Evolutionary conservation across 345 rosid species (phyloP).

Genomic region (Clarkia xantiana): DNA sequence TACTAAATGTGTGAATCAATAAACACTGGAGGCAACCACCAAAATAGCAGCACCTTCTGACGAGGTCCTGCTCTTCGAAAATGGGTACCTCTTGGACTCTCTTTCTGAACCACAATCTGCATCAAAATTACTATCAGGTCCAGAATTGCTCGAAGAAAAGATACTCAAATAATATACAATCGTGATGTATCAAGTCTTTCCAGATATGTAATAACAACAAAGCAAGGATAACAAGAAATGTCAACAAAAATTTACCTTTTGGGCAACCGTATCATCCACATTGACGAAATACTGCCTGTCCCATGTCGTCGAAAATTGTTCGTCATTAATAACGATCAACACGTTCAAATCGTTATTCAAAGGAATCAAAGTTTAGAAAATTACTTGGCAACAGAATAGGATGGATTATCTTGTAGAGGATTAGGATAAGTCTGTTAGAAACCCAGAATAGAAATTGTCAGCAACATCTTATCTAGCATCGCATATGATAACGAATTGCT

Average conservation of each 20-base stretch:
- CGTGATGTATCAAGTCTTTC: neutral
- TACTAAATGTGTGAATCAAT: neutral
- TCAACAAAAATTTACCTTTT: constrained; percentile 12
- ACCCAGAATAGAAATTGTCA: neutral
- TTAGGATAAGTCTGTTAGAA: constrained; percentile 23
- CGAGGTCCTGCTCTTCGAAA: constrained; percentile 39
- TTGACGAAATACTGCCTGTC: constrained; percentile 37
- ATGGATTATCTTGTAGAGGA: constrained; percentile 32
- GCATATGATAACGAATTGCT: neutral
- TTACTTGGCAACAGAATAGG: constrained; percentile 32
- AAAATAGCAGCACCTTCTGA: constrained; percentile 16
- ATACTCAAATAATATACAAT: too few relatives aligned
- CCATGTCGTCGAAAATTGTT: neutral
- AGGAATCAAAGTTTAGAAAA: constrained; percentile 2
- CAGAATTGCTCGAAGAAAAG: too few relatives aligned
- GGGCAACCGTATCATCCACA: constrained; percentile 24
- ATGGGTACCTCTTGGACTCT: constrained; percentile 26
- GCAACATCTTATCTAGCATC: neutral
- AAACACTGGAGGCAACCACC: neutral
- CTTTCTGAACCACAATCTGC: constrained; percentile 27
- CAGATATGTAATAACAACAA: neutral
- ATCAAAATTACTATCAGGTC: neutral
- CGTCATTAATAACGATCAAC: neutral
- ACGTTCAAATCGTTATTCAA: neutral
- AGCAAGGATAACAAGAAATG: neutral